Base-by-base conservation (phyloP, 495 filamentous ascomycete species). In the Penicillium paradoxum region DNA sequence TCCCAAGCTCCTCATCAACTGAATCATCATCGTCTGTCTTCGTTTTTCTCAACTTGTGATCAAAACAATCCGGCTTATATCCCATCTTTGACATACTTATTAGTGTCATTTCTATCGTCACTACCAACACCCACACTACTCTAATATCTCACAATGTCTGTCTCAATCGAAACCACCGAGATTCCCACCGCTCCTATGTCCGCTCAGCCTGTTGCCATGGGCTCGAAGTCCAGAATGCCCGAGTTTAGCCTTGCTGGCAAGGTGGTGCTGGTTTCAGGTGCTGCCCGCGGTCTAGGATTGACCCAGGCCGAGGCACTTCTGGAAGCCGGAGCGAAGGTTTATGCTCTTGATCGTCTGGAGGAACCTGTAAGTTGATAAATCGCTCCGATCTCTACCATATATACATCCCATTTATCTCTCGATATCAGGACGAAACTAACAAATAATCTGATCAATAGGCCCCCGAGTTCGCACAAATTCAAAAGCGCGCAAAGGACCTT, bases 171-270 rank as follows among this genome's bases (percentile, higher is more conserved):
- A 57, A 71, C 67, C 47, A 70, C 54, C 40, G 49, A 64, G 5
- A 45, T 65, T 42, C 60, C 64, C 22, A 57, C 58, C 19, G 64
- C 67, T 37, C 58, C 62, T 25, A 53, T 53, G 49, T 47, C 65
- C 34, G 6, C 58, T 21, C 52, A 69, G 40, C 58, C 64, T 15
- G 49, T 68, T 44, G 34, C 56, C 13, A 42, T 75, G 53, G 74
- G 71, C 50, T 66, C 71, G 39, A 67, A 66, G 55, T 64, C 71
- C 39, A 61, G 76, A 38, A 76, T 92, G 49, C 83, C 87, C 21
- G 90, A 95, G 58, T 96, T 95, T 75, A 85, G 77, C 65, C 79
- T 96, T 57, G 77, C 78, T 19, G 83, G 83, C 65, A 90, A 87
- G 60, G 86, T 95, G 7, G 77, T 95, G 32, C 62, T 88, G 24